These are phyloP conservation scores for Cytospora piceae DNA, from an alignment of 2,329 filamentous ascomycete genomes.

Conservation along the genomic window DNA sequence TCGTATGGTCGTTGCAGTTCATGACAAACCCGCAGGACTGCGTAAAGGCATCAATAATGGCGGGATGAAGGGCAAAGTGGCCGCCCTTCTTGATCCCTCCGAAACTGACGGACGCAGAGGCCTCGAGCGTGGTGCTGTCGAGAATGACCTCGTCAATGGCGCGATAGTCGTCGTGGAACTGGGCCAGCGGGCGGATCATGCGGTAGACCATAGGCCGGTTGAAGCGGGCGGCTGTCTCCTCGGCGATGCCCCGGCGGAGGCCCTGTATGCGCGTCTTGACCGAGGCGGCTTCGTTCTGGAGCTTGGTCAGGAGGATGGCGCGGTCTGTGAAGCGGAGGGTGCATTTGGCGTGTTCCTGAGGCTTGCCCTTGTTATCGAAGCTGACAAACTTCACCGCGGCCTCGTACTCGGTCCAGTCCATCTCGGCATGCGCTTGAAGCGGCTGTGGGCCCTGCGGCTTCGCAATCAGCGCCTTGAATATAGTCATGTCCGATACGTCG, in stretches of 20 bases:
- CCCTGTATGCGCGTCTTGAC: constrained; percentile 64
- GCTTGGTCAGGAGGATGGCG: constrained; percentile 33
- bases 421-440: too few species aligned
- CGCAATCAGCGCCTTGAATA: too few species aligned
- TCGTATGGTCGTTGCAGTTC: constrained; percentile 59
- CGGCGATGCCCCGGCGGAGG: constrained; percentile 62
- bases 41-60: constrained; percentile 61
- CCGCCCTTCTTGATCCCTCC: constrained; percentile 42
- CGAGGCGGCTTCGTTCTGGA: constrained; percentile 38
- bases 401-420: too few species aligned
- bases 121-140: constrained; percentile 48
- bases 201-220: constrained; percentile 79
- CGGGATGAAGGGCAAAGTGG: constrained; percentile 58
- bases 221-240: constrained; percentile 71
- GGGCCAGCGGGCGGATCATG: constrained; percentile 59
- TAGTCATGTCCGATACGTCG: constrained; percentile 71
- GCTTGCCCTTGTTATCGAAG: too few species aligned
- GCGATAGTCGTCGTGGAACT: constrained; percentile 57
- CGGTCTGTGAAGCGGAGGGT: too few species aligned
- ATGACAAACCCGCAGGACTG: constrained; percentile 66
- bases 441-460: too few species aligned
- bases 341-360: too few species aligned
- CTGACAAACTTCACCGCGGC: too few species aligned
- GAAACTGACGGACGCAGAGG: constrained; percentile 47
- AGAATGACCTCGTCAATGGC: constrained; percentile 64